Base-by-base conservation (phyloP, 2,329 filamentous ascomycete genomes). In the Colletotrichum incanum region DNA sequence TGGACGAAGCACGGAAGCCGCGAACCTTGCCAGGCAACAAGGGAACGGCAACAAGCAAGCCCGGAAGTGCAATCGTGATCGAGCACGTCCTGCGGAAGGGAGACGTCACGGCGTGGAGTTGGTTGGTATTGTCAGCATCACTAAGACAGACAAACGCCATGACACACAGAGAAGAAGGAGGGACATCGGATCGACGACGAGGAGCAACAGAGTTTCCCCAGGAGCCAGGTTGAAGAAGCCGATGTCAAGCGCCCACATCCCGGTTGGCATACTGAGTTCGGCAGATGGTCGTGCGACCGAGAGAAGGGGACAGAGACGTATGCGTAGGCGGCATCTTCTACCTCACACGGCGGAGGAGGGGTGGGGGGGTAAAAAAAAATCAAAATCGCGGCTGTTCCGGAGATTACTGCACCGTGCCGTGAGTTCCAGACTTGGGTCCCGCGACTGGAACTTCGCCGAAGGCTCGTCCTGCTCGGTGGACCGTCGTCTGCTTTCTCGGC, bases 381-480 rank as follows among this genome's bases (percentile, higher is more conserved):
- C n/a, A n/a, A n/a, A 16, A 31, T 18, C 26, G 31, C 68, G 58
- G 65, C 31, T 52, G 18, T 52, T 23, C 67, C 63, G 67, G 55
- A 61, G 55, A 61, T 45, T 60, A 31, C 50, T 55, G 63, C 56
- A 34, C 26, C 64, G 64, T 71, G 68, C 64, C 64, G 68, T 49
- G 20, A 50, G 26, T 18, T 28, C 47, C 11, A 41, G 16, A 23
- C 31, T 23, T 55, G 11, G 18, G 31, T n/a, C 52, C 52, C 52
- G 20, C 28, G 18, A 6, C 43, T 47, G 43, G 43, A 37, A 55
- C n/a, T 34, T 62, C 28, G 59, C 59, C 59, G 43, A 62, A 39
- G 18, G n/a, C 26, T 47, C 28, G 28, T 61, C 28, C 26, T 45
- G 28, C 12, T 31, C 18, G 64, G 55, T 67, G 18, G 55, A 41